Evolutionary conservation across 306 rosid species (phyloP), one percentile per base, ranked within the genome.

Genomic region (Cucurbita ficifolia): DNA sequence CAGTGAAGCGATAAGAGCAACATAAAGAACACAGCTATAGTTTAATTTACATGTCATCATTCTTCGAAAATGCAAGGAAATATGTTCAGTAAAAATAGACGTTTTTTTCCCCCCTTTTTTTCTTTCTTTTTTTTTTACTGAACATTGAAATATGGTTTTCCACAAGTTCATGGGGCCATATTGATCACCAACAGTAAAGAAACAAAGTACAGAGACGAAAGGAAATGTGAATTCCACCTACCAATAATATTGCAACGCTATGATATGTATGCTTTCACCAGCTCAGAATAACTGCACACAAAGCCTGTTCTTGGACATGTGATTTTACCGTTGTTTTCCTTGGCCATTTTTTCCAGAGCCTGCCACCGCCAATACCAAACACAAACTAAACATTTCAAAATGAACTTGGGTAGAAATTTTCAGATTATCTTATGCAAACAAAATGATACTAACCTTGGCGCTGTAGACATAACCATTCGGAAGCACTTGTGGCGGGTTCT

Each of bases 401-500:
- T 5, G 35, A 9, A 5, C 51, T 17, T 38, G 10, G 18, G 18
- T 19, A 42, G 11, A 42, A 6, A 64, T 40, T 17, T 58, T 58
- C 72, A 6, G 5, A 42, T 16, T n/a, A 21, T 16, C 29, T 33
- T n/a, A 49, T 14, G 39, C 22, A 35, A 46, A 46, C 50, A 60
- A 62, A 59, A 79, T 59, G 74, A 60, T 36, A 14, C 60, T 43
- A 61, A 94, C 99, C 97, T 91, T 91, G 1, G 95, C 54, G 81
- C 99, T 94, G 83, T 94, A 94, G 78, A 94, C 96, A 82, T 84
- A 83, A 81, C 99, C 97, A 22, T 94, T 94, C 24, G 99, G 99
- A 73, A 94, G 81, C 79, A 91, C 99, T 83, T 87, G 96, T 0
- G 97, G 96, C 5, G 97, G 97, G 79, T 91, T 94, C 86, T 89